A percentile compares a stretch with the other conserved stretches of the same genome.
Evolutionary conservation across 257 asterid species (phyloP).

Genomic region (Solanum bukasovii): DNA sequence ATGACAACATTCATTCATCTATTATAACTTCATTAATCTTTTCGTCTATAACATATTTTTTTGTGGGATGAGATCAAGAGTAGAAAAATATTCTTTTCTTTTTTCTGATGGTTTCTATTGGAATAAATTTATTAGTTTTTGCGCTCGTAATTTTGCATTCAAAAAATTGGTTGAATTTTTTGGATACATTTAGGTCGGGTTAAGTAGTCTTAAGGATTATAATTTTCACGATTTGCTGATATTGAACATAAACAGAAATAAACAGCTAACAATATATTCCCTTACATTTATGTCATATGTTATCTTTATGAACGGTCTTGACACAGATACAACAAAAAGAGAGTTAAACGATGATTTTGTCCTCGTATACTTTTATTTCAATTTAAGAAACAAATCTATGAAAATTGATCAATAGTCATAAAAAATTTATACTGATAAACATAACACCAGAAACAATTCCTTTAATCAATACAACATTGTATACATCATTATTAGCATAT

Average conservation of each 20-base stretch:
- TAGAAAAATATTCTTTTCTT: too few relatives aligned
- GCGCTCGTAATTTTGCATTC: too few relatives aligned
- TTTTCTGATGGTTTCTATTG: too few relatives aligned
- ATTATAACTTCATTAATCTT: background rate
- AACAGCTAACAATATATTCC: fast-evolving
- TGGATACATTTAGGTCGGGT: too few relatives aligned
- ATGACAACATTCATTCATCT: background rate
- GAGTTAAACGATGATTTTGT: too few relatives aligned
- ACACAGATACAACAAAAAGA: background rate
- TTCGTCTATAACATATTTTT: too few relatives aligned
- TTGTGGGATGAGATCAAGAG: too few relatives aligned
- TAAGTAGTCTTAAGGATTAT: background rate
- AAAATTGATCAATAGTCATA: background rate
- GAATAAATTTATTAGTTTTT: too few relatives aligned
- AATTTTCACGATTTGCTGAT: background rate
- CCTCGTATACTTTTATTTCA: background rate
- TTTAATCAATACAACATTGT: background rate
- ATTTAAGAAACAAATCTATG: background rate
- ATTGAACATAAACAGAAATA: fast-evolving
- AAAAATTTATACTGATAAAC: background rate
- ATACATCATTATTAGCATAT: background rate
- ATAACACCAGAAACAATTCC: background rate
- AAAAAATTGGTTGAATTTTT: too few relatives aligned
- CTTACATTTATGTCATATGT: fast-evolving
- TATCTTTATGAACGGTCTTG: background rate